Base-by-base conservation (phyloP, 352 stramenopile genomes). In the Globisporangium echinulatum region DNA sequence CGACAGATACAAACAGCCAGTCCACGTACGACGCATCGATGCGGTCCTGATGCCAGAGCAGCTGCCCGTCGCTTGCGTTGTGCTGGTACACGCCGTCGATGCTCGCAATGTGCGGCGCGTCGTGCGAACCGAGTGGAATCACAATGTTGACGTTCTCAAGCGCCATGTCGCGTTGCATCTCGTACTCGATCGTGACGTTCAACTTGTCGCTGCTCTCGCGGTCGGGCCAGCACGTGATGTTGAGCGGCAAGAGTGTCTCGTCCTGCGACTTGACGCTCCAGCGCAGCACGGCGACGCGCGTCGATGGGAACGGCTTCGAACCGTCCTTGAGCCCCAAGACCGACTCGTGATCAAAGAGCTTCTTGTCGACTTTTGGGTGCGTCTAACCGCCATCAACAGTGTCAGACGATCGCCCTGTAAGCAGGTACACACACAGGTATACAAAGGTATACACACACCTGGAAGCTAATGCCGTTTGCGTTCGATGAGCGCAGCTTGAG, bases 261-360 rank as follows among this genome's bases (percentile, higher is more conserved):
- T 95, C 85, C 52, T 91, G 81, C 51, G 85, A 88, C 77, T 95
- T 95, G 63, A 93, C 67, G 55, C 83, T 90, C 85, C 85, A 95
- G 57, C 85, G 77, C 64, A 95, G 49, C 43, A 95, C 84, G 14
- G 80, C 85, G 44, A 95, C 85, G 55, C 85, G 83, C 8, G 79
- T 82, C 46, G 81, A 76, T 15, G 85, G 85, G 64, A 95, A 95
- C 15, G 85, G 82, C 70, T 95, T 95, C 15, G 81, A 76, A 2
- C 81, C 62, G 64, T 95, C 85, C 72, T 90, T 90, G 48, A 95
- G 65, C 39, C 74, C 85, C 36, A 95, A 64, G 7, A 93, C 73
- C 7, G 79, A 90, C 52, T 93, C 81, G 46, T 82, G 75, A 56
- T 95, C 85, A 48, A 92, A 95, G 19, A 95, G 65, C 44, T 75